phyloP scores from a whole-genome alignment of 2,329 filamentous ascomycete species.

The Dothidotthia symphoricarpi region DNA sequence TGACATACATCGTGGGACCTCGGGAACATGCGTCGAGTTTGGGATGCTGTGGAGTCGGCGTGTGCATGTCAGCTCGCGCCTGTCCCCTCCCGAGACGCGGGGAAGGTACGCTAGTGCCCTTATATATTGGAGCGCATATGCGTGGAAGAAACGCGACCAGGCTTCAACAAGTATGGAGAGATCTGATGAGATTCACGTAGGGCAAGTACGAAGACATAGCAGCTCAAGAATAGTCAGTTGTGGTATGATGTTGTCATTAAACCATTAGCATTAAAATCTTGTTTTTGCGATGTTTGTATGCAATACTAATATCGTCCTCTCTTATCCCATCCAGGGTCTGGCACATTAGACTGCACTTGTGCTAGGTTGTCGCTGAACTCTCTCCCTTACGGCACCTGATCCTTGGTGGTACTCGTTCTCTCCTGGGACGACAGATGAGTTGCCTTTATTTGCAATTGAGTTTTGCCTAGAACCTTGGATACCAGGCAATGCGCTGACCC shows the following conservation, averaged over 20 bases:
- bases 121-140: conserved; percentile 1
- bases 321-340: no score
- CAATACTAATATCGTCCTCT: no score
- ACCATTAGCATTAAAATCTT: no score
- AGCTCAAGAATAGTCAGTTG: no score
- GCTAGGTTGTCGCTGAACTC: conserved; percentile 10
- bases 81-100: conserved; percentile 11
- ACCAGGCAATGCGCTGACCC: conserved; percentile 33
- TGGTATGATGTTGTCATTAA: no score
- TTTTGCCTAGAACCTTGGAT: conserved; percentile 34
- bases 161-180: no score
- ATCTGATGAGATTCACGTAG: no score
- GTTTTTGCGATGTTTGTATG: neutral
- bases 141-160: conserved; percentile 2
- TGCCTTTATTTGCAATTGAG: conserved; percentile 21
- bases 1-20: conserved; percentile 8
- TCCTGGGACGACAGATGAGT: conserved; percentile 26
- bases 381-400: conserved; percentile 7
- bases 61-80: conserved; percentile 13
- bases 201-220: no score
- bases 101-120: conserved; percentile 6
- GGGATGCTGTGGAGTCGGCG: conserved; percentile 16
- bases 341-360: neutral
- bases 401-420: conserved; percentile 12
- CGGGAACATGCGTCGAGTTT: conserved; percentile 4